Conservation (phyloP, 768 basidiomycete species). For the Pisolithus tinctorius region DNA sequence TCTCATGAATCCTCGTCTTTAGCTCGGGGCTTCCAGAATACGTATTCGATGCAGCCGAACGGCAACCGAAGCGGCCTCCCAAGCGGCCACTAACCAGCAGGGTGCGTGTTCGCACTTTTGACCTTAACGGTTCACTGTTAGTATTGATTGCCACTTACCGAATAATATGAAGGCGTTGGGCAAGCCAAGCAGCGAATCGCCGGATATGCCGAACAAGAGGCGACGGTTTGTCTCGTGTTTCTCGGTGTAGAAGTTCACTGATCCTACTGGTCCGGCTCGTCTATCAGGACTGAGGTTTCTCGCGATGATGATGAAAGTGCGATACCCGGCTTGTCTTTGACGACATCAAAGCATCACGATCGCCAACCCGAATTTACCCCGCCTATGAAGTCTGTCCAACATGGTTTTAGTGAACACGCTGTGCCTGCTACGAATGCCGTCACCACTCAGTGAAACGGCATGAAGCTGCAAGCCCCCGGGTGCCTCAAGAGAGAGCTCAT, state of each 20-base stretch:
- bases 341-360: slow-evolving; percentile 27
- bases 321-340: slow-evolving; percentile 28
- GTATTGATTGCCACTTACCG: slow-evolving; percentile 20
- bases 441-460: slow-evolving; percentile 21
- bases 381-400: slow-evolving; percentile 51
- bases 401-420: slow-evolving; percentile 57
- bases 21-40: slow-evolving; percentile 76
- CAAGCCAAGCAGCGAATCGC: slow-evolving; percentile 55
- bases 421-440: slow-evolving; percentile 43
- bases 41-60: slow-evolving; percentile 77
- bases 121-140: slow-evolving; percentile 10
- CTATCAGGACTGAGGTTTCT: slow-evolving; percentile 35
- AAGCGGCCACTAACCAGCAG: slow-evolving; percentile 67
- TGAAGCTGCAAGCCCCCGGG: neutral
- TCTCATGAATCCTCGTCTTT: slow-evolving; percentile 15
- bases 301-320: slow-evolving; percentile 35
- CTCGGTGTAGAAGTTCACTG: slow-evolving; percentile 14
- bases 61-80: slow-evolving; percentile 59
- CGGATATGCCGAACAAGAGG: slow-evolving; percentile 75
- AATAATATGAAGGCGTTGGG: slow-evolving; percentile 45
- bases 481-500: neutral
- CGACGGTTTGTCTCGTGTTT: slow-evolving; percentile 56
- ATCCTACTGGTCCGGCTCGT: slow-evolving; percentile 25
- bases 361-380: slow-evolving; percentile 36
- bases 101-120: slow-evolving; percentile 32